Base-by-base conservation (phyloP, 2,329 filamentous ascomycete genomes). In the Paraphoma chrysanthemicola region DNA sequence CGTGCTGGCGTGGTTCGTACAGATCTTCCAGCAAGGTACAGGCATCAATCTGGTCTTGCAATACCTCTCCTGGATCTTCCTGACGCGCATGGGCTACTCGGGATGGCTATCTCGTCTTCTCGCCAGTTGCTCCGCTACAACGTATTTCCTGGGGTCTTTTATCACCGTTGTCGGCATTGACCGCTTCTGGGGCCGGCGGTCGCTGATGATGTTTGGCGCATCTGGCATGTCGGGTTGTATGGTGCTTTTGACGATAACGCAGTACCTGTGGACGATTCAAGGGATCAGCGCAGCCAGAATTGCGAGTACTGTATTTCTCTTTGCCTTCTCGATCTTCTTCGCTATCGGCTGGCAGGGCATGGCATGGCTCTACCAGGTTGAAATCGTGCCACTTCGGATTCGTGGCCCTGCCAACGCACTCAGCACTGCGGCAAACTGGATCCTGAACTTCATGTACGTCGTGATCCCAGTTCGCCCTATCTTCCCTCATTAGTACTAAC, bases 281-380 rank as follows among this genome's bases (percentile, higher is more conserved):
- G 42, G 47, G 2, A 56, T 63, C 14, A 43, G 53, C 1, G 59
- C 63, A 3, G 64, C 64, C n/a, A 74, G 76, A 12, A 73, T 79
- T 31, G 72, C 70, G 5, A 75, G 78, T 17, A 75, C 78, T 0
- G 73, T 96, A 56, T 94, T 96, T 80, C 92, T 96, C 71, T 90
- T 89, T 79, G 89, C 94, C 79, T 95, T 92, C 83, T 92, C 96
- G 81, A 91, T 91, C 83, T 95, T 90, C 83, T 96, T 96, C 74
- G 92, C 92, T 55, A 88, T 86, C 59, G 96, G 92, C 62, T 96
- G 92, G 92, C 84, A 66, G 83, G 84, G 85, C 76, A 83, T 69
- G 85, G 95, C 72, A 89, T 95, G 73, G 73, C 55, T 75, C 7
- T 80, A 79, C 44, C 73, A 73, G 69, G 92, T 92, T 72, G 92